Base-by-base conservation (phyloP, 495 filamentous ascomycete species). In the Tuber melanosporum region DNA sequence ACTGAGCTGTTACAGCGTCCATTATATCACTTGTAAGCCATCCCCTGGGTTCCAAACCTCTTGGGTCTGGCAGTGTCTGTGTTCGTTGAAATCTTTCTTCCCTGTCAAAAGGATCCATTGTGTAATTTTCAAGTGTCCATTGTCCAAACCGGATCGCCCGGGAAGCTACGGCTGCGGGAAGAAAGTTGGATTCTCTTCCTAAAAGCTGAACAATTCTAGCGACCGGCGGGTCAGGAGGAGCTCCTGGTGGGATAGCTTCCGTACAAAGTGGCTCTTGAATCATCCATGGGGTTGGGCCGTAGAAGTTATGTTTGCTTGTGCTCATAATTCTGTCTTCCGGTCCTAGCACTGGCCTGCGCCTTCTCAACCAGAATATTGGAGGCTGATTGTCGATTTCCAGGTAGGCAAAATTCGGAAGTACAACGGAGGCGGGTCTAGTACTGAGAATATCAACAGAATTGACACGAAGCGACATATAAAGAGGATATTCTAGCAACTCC, bases 1-100 rank as follows among this genome's bases (percentile, higher is more conserved):
- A 66, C 14, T 12, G 57, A 36, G 26, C 36, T 26, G 32, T 26
- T 14, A 66, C 26, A 6, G 57, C 57, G 14, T 66, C 57, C 57
- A 66, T 66, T 26, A 66, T 66, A 66, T 66, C 57, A 14, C 57
- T 66, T 19, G 57, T 66, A 36, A 66, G 57, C 57, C 57, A 66
- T 36, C 57, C 57, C 12, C 5, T 19, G 57, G 57, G 57, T 12
- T 36, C 57, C 6, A 66, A 17, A 5, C 57, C 57, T 36, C 57
- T 66, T 36, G 57, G 57, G 26, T 66, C 57, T 66, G 57, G 4
- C 4, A 66, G 3, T 17, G 26, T 66, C 17, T 66, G 3, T 19
- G 57, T 66, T 66, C 57, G 26, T 17, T 36, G 57, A 66, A 66
- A 66, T 36, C 57, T 36, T 36, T 32, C 57, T 66, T 66, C 57